Conservation (phyloP, 1,139 yeast species). For the Yamadazyma friedrichii region DNA sequence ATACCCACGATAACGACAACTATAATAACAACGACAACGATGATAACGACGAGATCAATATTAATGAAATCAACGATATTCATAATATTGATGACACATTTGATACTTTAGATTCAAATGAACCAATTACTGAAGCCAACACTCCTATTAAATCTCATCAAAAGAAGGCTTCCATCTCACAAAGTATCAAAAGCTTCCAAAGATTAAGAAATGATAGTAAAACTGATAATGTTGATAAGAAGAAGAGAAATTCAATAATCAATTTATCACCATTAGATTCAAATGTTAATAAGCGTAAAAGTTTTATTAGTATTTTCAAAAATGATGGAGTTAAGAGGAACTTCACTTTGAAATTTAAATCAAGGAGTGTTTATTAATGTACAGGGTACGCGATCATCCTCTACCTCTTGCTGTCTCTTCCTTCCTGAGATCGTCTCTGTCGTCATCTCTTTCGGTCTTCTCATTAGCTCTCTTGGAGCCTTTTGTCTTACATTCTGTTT, state of each 20-base stretch:
- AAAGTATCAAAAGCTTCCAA: not conserved
- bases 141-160: not conserved
- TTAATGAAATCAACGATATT: not conserved
- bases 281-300: slow-evolving; percentile 16
- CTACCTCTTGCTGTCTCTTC: too few relatives aligned
- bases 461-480: too few relatives aligned
- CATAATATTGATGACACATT: not conserved
- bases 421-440: too few relatives aligned
- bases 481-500: too few relatives aligned
- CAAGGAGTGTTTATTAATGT: slow-evolving; percentile 17
- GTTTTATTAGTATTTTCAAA: slow-evolving; percentile 17
- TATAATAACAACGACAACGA: not conserved
- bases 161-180: not conserved
- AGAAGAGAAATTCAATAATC: slow-evolving; percentile 4
- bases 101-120: not conserved
- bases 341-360: slow-evolving; percentile 18
- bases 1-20: slow-evolving; percentile 2
- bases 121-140: not conserved
- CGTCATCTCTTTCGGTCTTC: too few relatives aligned
- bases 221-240: not conserved
- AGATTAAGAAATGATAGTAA: not conserved
- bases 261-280: slow-evolving; percentile 13
- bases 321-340: slow-evolving; percentile 17
- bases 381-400: too few relatives aligned
- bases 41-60: not conserved